Base-by-base conservation (phyloP, 2,329 filamentous ascomycete species). In the Hymenoscyphus linearis region DNA sequence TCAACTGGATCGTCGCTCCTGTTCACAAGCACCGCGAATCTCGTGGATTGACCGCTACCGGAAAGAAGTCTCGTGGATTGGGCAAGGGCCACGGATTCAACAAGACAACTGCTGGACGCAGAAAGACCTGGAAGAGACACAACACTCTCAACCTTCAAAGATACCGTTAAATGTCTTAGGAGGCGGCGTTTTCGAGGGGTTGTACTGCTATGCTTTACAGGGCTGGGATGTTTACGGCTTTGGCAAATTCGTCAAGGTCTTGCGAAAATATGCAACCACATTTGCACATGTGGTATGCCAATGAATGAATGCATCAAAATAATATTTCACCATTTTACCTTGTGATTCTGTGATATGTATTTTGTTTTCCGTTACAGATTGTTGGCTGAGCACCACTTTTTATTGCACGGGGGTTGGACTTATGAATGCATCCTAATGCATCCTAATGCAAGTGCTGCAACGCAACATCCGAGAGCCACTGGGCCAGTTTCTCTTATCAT, bases 1-100 rank as follows among this genome's bases (percentile, higher is more conserved):
- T 99, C 90, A 99, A 96, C 91, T 99, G 95, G 95, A 99, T 99
- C 86, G 91, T 93, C 83, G 96, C 96, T 84, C 90, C 95, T 73
- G 96, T 99, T 76, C 95, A 99, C 91, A 99, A 99, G 93, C 95
- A 98, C 88, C 95, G 95, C 84, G 95, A 99, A 86, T 82, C 86
- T 75, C 93, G 95, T 80, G 96, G 95, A 76, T 91, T 99, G 74
- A 99, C 95, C 73, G 88, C 93, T 75, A 98, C 93, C 71, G 95
- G 95, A 88, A 99, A 99, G 93, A 96, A 96, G 85, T 96, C 91
- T 76, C 92, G 95, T 80, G 95, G 96, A 83, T 89, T 99, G 83
- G 95, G 95, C 89, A 96, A 96, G 88, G 95, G 95, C 74, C 93
- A 98, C 84, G 87, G 89, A 77, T 99, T 91, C 92, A 96, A 93